phyloP scores from a whole-genome alignment of 306 rosid genomes.

The Notholithocarpus densiflorus region DNA sequence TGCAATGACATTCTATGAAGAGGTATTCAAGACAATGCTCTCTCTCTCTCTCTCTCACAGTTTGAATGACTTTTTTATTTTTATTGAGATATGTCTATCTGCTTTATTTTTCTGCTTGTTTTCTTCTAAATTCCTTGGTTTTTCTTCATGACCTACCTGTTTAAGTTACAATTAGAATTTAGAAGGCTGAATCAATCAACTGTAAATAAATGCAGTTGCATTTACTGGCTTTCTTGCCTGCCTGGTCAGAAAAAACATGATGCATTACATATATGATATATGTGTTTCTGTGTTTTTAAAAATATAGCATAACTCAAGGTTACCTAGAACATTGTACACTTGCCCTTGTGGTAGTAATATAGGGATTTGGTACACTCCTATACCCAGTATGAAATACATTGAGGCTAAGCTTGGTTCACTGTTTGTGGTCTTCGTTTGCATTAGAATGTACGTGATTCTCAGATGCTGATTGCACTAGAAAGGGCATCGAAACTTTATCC shows the following conservation, averaged over 20 bases:
- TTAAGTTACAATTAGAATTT: neutral
- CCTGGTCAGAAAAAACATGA: neutral
- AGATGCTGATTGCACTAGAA: neutral
- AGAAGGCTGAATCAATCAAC: neutral
- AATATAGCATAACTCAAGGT: too few species aligned
- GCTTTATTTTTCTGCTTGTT: too few species aligned
- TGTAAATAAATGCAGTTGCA: neutral
- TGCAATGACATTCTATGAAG: slow-evolving; percentile 98
- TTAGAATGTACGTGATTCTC: neutral
- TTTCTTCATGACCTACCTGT: neutral
- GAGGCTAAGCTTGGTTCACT: too few species aligned
- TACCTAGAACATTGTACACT: too few species aligned
- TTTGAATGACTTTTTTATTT: slow-evolving; percentile 3
- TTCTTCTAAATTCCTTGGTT: neutral
- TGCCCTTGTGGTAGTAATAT: too few species aligned
- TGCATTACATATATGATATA: neutral
- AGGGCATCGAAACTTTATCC: neutral
- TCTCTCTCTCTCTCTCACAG: neutral
- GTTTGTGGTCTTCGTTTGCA: too few species aligned
- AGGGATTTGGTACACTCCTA: too few species aligned
- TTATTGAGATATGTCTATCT: neutral
- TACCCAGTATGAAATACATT: too few species aligned
- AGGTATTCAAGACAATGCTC: slow-evolving; percentile 45
- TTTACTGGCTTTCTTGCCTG: neutral
- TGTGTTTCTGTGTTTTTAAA: neutral